A percentile compares a stretch with the other conserved stretches of the same genome.
These are phyloP conservation scores for Oryza australiensis DNA, from an alignment of 176 grass and related monocot species.

Conservation along the genomic window DNA sequence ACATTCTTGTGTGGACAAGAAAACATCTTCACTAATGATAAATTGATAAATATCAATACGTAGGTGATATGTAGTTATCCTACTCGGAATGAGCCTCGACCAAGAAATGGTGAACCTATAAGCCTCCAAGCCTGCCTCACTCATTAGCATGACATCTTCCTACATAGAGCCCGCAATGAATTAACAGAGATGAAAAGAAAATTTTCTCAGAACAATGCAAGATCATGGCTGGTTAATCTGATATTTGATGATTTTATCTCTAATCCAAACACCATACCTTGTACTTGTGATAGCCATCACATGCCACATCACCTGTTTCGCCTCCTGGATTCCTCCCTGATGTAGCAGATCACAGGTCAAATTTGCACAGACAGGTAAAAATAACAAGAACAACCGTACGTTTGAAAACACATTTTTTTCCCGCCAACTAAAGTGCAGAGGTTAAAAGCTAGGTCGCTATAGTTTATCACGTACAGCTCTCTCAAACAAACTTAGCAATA, in stretches of 20 bases:
- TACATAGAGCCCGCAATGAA: background rate
- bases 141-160: conserved; percentile 67
- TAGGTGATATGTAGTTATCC: background rate
- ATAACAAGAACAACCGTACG: too few relatives aligned
- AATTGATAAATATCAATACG: too few relatives aligned
- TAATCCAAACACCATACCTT: conserved; percentile 2
- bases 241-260: background rate
- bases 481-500: too few relatives aligned
- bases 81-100: conserved; percentile 72
- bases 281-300: conserved; percentile 56
- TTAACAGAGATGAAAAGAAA: background rate
- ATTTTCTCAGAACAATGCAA: background rate
- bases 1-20: background rate
- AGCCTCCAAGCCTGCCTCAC: conserved; percentile 49
- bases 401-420: too few relatives aligned
- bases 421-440: too few relatives aligned
- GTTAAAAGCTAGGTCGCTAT: too few relatives aligned
- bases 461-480: too few relatives aligned
- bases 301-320: conserved; percentile 40
- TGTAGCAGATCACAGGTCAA: background rate
- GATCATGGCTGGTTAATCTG: background rate
- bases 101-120: conserved; percentile 85
- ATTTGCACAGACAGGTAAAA: background rate
- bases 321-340: conserved; percentile 37
- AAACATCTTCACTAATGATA: background rate